Conservation (phyloP, 2,329 filamentous ascomycete genomes). For the Celoporthe dispersa region DNA sequence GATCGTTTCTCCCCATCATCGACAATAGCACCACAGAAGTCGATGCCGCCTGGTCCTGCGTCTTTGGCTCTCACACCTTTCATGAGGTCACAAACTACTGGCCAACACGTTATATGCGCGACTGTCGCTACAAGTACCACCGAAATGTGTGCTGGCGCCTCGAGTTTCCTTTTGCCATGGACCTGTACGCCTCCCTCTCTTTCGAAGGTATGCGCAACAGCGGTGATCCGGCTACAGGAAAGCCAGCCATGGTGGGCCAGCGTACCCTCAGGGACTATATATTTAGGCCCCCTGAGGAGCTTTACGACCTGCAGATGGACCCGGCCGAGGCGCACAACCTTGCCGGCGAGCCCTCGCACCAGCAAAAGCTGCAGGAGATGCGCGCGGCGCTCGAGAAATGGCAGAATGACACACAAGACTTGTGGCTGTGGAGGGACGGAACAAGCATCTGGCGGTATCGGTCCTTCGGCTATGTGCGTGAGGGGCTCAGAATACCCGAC, state of each 20-base stretch:
- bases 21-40: constrained; percentile 21
- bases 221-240: constrained; percentile 17
- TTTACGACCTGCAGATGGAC: constrained; percentile 51
- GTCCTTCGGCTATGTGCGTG: constrained; percentile 32
- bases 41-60: constrained; percentile 38
- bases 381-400: constrained; percentile 37
- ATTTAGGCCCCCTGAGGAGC: constrained; percentile 48
- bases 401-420: constrained; percentile 36
- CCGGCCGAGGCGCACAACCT: constrained; percentile 51
- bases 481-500: constrained; percentile 35
- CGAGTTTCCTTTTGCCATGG: constrained; percentile 53
- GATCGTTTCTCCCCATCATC: constrained; percentile 46
- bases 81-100: constrained; percentile 56
- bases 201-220: constrained; percentile 50
- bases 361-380: constrained; percentile 39
- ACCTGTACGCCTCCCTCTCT: constrained; percentile 48
- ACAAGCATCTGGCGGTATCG: constrained; percentile 31
- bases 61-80: constrained; percentile 57
- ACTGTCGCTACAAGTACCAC: constrained; percentile 51
- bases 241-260: constrained; percentile 42
- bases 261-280: constrained; percentile 48
- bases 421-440: constrained; percentile 38
- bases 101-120: constrained; percentile 52
- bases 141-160: constrained; percentile 54
- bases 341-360: constrained; percentile 40